A percentile compares a stretch with the other conserved stretches of the same genome.
Conservation (phyloP, 805 yeast genomes). For the Torulaspora delbrueckii region DNA sequence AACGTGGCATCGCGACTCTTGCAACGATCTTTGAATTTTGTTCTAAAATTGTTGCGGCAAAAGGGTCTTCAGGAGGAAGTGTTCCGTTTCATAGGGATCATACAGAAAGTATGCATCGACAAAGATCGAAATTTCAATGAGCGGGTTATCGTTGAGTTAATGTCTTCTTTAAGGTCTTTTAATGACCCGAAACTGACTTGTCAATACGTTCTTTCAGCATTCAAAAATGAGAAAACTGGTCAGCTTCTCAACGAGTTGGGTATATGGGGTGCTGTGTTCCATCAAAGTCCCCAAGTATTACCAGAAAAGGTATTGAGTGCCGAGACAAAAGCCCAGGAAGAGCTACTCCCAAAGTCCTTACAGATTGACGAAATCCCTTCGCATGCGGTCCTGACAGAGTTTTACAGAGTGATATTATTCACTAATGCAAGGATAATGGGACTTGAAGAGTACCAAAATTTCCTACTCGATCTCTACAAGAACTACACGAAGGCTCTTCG, state of each 20-base stretch:
- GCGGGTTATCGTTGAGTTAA: constrained; percentile 20
- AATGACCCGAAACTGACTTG: constrained; percentile 29
- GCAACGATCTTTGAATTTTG: constrained; percentile 17
- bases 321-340: constrained; percentile 9
- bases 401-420: constrained; percentile 23
- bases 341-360: constrained; percentile 13
- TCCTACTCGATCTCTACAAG: constrained; percentile 19
- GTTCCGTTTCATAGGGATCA: constrained; percentile 18
- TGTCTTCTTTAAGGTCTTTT: constrained; percentile 22
- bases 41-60: constrained; percentile 14
- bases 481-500: constrained; percentile 13
- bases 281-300: constrained; percentile 12
- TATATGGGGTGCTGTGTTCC: constrained; percentile 27
- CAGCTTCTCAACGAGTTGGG: constrained; percentile 28
- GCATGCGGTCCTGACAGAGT: constrained; percentile 20
- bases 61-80: constrained; percentile 27
- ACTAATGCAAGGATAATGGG: constrained; percentile 12
- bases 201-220: constrained; percentile 23
- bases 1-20: constrained; percentile 6
- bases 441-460: constrained; percentile 13
- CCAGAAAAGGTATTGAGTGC: constrained; percentile 5
- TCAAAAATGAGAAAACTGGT: constrained; percentile 9
- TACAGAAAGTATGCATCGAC: constrained; percentile 11
- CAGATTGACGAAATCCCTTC: constrained; percentile 12
- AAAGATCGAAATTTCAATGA: constrained; percentile 18